Evolutionary conservation across 225 moss, liverwort and hornwort species (phyloP).

Genomic region (Straminergon stramineum): DNA sequence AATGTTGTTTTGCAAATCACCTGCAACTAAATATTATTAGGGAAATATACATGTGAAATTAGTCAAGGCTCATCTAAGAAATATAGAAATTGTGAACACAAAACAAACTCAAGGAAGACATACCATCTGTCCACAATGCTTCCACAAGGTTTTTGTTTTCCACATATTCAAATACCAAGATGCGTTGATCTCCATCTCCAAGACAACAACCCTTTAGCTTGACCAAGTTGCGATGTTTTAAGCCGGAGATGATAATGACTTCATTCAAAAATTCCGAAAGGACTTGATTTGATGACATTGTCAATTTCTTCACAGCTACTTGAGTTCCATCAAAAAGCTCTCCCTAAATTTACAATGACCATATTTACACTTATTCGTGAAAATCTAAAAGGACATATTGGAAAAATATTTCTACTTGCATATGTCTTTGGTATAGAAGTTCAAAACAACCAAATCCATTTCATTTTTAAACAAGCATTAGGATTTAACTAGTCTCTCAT

Average conservation of each 20-base stretch:
- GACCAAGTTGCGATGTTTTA: not conserved
- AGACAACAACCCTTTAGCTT: not conserved
- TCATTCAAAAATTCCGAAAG: not conserved
- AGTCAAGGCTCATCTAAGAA: not conserved
- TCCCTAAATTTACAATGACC: not conserved
- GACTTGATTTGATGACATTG: not conserved
- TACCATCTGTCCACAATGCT: not conserved
- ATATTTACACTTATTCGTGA: no score
- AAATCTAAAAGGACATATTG: no score
- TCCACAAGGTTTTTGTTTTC: not conserved
- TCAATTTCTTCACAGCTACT: not conserved
- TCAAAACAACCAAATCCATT: not conserved
- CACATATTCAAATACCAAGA: not conserved
- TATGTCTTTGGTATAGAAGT: not conserved
- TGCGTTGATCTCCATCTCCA: not conserved
- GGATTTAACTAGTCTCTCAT: not conserved
- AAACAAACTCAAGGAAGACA: accelerated
- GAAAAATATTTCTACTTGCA: no score
- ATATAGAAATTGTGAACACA: not conserved
- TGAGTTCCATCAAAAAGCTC: not conserved
- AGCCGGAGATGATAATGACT: not conserved
- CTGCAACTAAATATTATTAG: not conserved
- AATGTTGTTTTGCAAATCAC: not conserved
- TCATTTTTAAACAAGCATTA: not conserved
- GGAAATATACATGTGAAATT: not conserved